Evolutionary conservation across 306 rosid species (phyloP), one percentile per base, ranked within the genome.

Genomic region (Acacia crassicarpa): DNA sequence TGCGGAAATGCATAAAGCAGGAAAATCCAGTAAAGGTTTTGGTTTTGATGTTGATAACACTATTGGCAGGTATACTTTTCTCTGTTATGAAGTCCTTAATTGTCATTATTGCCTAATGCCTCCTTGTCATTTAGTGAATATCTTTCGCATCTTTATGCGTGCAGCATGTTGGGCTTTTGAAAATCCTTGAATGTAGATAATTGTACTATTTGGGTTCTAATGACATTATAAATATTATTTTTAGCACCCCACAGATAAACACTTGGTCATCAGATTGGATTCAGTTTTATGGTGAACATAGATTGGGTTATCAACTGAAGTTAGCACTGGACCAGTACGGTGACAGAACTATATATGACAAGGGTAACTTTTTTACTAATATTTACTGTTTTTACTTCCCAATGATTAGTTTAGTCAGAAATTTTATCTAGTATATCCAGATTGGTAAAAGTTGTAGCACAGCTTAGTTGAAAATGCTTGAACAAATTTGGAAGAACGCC

Each of bases 1-100:
- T 68, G 99, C 91, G 53, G 98, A 93, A 85, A 93, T 95, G 99
- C 99, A 95, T 80, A 95, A 86, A 85, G 89, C 91, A 72, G 97
- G 97, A 87, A 90, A 88, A 87, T 91, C 95, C 22, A 85, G 85
- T 27, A 91, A 91, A 74, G 98, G 98, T 43, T 95, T 81, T 84
- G 99, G 99, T 80, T 95, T 95, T 72, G 88, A 93, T 43, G 92
- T 92, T 54, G 82, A 93, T 77, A 95, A 95, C 81, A 95, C 99
- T 76, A 93, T 93, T 85, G 98, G 99, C 87, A 93, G 98, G 98
- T 94, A 78, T 46, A 19, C 33, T 59, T 1, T 3, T 70, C 20
- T 41, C 46, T 41, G 15, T 43, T 43, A 11, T 69, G 48, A 38
- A 67, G 15, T 40, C 51, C 83, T 8, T 43, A 62, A 71, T 22